Conservation (phyloP, 306 rosid genomes). For the Malus domestica region DNA sequence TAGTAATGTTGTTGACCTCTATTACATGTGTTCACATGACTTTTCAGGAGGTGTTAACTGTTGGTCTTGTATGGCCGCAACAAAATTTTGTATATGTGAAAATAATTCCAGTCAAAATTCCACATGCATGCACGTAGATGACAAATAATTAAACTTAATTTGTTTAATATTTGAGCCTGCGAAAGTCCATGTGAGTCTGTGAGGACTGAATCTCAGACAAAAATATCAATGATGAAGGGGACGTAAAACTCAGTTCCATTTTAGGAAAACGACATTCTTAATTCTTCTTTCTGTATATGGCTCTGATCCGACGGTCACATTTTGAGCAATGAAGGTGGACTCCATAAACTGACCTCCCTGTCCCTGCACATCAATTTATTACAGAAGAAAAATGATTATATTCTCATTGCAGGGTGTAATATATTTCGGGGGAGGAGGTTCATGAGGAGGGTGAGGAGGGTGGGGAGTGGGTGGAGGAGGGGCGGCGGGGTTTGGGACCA, state of each 20-base stretch:
- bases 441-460: background rate
- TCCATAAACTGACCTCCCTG: background rate
- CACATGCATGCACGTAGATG: background rate
- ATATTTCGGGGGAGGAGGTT: background rate
- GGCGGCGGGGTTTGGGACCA: background rate
- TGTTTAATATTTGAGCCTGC: background rate
- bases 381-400: background rate
- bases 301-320: background rate
- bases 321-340: background rate
- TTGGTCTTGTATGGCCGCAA: background rate
- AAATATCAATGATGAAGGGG: background rate
- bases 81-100: background rate
- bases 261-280: background rate
- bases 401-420: background rate
- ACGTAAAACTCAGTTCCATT: background rate
- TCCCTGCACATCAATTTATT: background rate
- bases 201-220: background rate
- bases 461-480: background rate
- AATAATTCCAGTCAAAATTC: background rate
- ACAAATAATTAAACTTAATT: background rate
- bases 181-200: background rate
- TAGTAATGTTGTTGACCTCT: background rate
- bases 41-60: background rate
- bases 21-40: background rate
- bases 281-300: background rate